A percentile compares a stretch with the other conserved stretches of the same genome.
Conservation (phyloP, 169 alveolate genomes). For the Babesia bigemina region DNA sequence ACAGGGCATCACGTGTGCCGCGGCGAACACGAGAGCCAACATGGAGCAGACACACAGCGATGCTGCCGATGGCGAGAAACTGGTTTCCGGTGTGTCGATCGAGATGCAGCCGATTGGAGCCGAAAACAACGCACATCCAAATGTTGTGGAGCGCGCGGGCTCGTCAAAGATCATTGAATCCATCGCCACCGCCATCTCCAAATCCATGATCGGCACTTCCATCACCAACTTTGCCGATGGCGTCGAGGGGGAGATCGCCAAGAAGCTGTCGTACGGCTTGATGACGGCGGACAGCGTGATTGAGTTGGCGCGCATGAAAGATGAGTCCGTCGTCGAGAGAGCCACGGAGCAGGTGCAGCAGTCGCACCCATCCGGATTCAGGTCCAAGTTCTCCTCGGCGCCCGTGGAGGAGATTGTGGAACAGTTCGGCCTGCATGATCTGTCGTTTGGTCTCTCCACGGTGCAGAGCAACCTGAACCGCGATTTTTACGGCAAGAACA, state of each 20-base stretch:
- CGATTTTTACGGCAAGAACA: slow-evolving; percentile 83
- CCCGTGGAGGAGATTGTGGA: slow-evolving; percentile 73
- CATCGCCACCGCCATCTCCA: slow-evolving; percentile 20
- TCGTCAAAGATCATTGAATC: not conserved
- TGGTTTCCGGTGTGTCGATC: not conserved
- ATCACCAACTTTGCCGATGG: slow-evolving; percentile 51
- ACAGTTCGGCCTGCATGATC: slow-evolving; percentile 77
- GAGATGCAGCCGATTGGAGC: not conserved
- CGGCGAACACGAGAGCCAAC: not conserved
- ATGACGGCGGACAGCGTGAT: slow-evolving; percentile 59
- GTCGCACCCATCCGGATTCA: slow-evolving; percentile 72
- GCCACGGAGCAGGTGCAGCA: slow-evolving; percentile 66
- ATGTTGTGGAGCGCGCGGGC: not conserved
- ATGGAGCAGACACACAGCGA: not conserved
- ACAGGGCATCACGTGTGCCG: not conserved
- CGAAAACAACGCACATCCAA: not conserved
- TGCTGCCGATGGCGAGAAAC: not conserved
- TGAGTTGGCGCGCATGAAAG: slow-evolving; percentile 57
- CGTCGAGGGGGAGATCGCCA: slow-evolving; percentile 55
- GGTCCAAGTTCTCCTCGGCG: slow-evolving; percentile 71
- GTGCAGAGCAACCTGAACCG: slow-evolving; percentile 77
- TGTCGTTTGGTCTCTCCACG: slow-evolving; percentile 71
- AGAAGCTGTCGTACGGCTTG: slow-evolving; percentile 42
- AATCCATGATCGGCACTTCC: slow-evolving; percentile 1
- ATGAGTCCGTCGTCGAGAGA: slow-evolving; percentile 56